These are phyloP conservation scores for Nigrospora osmanthi DNA, from an alignment of 2,329 filamentous ascomycete genomes.

Conservation along the genomic window DNA sequence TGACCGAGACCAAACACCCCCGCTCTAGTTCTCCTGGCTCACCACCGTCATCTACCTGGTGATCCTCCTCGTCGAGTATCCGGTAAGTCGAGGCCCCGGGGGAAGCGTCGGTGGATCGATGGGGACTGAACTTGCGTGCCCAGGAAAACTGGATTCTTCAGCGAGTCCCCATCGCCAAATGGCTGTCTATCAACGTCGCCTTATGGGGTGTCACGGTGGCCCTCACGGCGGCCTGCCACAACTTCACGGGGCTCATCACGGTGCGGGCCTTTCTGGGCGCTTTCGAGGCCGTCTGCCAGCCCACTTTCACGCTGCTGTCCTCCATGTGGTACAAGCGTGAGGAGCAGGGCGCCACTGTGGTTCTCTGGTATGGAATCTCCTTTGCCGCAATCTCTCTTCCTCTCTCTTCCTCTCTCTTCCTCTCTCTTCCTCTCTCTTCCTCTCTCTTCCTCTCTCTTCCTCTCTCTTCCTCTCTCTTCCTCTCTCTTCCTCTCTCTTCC, in stretches of 20 bases:
- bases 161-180: constrained; percentile 60
- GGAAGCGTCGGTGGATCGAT: neutral
- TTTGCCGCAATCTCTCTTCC: too few relatives aligned
- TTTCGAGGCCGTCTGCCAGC: constrained; percentile 64
- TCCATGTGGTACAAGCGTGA: constrained; percentile 65
- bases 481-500: too few relatives aligned
- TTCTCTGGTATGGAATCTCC: constrained; percentile 43
- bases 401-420: too few relatives aligned
- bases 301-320: constrained; percentile 58
- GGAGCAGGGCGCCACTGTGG: constrained; percentile 59
- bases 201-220: constrained; percentile 55
- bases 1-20: too few relatives aligned
- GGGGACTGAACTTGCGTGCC: neutral
- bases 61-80: constrained; percentile 64
- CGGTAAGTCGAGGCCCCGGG: constrained; percentile 35
- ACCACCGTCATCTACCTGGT: constrained; percentile 69
- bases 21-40: constrained; percentile 60
- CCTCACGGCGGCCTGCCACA: constrained; percentile 51
- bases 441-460: too few relatives aligned
- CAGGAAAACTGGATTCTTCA: constrained; percentile 42
- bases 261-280: constrained; percentile 61
- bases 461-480: too few relatives aligned
- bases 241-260: constrained; percentile 50
- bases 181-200: constrained; percentile 54
- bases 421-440: too few relatives aligned